Evolutionary conservation across 2,329 filamentous ascomycete genomes (phyloP).

Genomic region (Xylaria sp.): DNA sequence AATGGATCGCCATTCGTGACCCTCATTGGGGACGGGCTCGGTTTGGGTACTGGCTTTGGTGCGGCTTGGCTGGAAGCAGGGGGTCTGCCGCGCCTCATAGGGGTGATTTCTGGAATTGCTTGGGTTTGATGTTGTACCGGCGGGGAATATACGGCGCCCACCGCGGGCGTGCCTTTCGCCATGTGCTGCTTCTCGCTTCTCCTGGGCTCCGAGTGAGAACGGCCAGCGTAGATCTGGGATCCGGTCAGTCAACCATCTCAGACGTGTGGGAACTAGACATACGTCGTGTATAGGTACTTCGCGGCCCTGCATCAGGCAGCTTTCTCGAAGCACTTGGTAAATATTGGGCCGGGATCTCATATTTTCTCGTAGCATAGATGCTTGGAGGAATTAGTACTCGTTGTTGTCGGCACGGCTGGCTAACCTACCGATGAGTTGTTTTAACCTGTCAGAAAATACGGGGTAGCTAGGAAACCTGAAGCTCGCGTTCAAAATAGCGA

Average conservation of each 20-base stretch:
- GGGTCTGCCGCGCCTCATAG: slow-evolving; percentile 88
- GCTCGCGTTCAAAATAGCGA: slow-evolving; percentile 94
- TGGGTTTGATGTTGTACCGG: slow-evolving; percentile 67
- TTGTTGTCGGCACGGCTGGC: slow-evolving; percentile 2
- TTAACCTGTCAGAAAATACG: slow-evolving; percentile 84
- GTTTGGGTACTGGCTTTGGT: slow-evolving; percentile 51
- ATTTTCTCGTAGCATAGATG: slow-evolving; percentile 86
- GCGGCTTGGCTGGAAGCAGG: slow-evolving; percentile 44
- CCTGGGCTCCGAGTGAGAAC: slow-evolving; percentile 66
- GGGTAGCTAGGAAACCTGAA: slow-evolving; percentile 91
- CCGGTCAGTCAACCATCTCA: slow-evolving; percentile 18
- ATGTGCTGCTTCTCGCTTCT: slow-evolving; percentile 54
- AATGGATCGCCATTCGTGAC: slow-evolving; percentile 81
- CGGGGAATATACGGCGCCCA: slow-evolving; percentile 83
- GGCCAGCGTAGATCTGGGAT: slow-evolving; percentile 69
- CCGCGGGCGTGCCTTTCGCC: slow-evolving; percentile 59
- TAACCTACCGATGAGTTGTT: slow-evolving; percentile 82
- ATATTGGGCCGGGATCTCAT: slow-evolving; percentile 83
- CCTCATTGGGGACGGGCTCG: slow-evolving; percentile 69
- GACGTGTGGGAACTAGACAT: slow-evolving; percentile 41
- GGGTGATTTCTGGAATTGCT: slow-evolving; percentile 83
- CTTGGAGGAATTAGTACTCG: slow-evolving; percentile 47
- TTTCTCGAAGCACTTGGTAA: slow-evolving; percentile 87
- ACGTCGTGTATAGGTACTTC: slow-evolving; percentile 89
- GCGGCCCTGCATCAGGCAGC: slow-evolving; percentile 85